These are phyloP conservation scores for Fusarium marasasianum DNA, from an alignment of 2,329 filamentous ascomycete species.

Conservation along the genomic window DNA sequence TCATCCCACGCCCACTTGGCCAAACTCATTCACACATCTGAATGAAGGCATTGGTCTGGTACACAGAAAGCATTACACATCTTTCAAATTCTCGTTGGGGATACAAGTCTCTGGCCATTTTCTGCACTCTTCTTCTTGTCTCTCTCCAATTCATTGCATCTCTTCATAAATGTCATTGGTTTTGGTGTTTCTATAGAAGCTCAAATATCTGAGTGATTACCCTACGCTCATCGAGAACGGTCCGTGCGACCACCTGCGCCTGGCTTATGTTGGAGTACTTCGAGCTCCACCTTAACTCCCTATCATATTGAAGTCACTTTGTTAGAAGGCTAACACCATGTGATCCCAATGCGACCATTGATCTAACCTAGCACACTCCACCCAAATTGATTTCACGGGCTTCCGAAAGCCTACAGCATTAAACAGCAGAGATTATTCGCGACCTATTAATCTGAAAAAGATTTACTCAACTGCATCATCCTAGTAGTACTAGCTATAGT, in stretches of 20 bases:
- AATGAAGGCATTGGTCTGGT: accelerated
- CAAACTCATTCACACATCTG: accelerated
- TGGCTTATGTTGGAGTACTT: background rate
- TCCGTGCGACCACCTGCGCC: background rate
- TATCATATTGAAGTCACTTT: accelerated
- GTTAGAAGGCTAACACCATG: background rate
- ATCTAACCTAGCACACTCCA: background rate
- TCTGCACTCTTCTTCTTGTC: accelerated
- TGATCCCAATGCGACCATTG: background rate
- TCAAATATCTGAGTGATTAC: background rate
- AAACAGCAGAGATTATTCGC: background rate
- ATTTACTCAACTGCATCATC: too few species aligned
- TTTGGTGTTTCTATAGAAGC: too few species aligned
- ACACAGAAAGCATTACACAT: background rate
- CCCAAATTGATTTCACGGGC: too few species aligned
- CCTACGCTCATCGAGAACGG: background rate
- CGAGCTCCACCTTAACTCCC: accelerated
- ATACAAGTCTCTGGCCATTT: accelerated
- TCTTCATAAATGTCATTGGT: background rate
- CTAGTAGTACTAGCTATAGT: background rate
- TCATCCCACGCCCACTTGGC: too few species aligned
- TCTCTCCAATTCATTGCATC: background rate
- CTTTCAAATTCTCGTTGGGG: accelerated
- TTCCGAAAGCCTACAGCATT: too few species aligned
- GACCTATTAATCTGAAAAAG: accelerated